Evolutionary conservation across 73 alveolate genomes (phyloP), one percentile per base, ranked within the genome.

Genomic region (Blepharisma stoltei): DNA sequence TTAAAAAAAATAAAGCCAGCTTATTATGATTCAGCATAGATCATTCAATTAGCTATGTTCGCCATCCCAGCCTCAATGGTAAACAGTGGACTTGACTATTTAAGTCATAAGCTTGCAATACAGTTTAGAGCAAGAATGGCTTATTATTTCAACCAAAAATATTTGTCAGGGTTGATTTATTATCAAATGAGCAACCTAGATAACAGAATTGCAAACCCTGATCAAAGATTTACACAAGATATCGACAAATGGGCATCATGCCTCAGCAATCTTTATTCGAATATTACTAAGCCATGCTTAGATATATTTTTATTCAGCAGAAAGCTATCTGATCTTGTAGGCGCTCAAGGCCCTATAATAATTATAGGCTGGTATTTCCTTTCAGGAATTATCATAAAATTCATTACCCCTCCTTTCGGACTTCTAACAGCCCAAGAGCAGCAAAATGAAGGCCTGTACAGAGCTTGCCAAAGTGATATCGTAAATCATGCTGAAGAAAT

Each of bases 11-110:
- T 43, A 67, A 67, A 6, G 6, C n/a, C 8, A 18, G 11, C n/a
- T 20, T 3, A 1, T 46, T 55, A 4, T 54, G 11, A 45, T 49
- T 14, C n/a, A n/a, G n/a, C n/a, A 32, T 78, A 87, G 90, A 77
- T 92, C 27, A 75, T 85, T 14, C 81, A 81, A 27, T 78, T 93
- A 25, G 91, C 90, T 68, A 77, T 84, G 71, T 89, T 88, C 69
- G 94, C 98, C 0, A 71, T 93, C 25, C 98, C 98, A 45, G 88
- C 98, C 52, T 90, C 97, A 8, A 55, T 89, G 27, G 96, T 93
- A 6, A 93, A 93, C 87, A 87, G 96, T 27, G 89, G 80, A 27
- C 76, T 93, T 21, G 96, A 91, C 66, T 90, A 80, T 77, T 70
- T 88, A 55, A 84, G 86, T 71, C 89, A 91, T 70, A 43, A 78